Base-by-base conservation (phyloP, 805 yeast species). In the Clavispora carvajalis region DNA sequence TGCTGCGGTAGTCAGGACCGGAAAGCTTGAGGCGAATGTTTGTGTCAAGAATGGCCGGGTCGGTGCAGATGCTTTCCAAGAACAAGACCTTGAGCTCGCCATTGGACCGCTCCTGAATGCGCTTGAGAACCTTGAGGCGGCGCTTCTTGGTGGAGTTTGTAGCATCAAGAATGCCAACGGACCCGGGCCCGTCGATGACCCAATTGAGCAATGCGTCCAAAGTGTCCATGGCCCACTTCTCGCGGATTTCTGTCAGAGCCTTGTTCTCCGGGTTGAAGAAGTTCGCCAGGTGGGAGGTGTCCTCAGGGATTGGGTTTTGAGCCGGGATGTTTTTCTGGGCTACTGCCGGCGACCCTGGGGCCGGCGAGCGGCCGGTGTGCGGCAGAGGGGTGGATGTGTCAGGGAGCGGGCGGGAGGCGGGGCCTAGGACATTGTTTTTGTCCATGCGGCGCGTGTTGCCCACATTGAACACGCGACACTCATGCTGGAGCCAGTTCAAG, bases 151-250 rank as follows among this genome's bases (percentile, higher is more conserved):
- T 85, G 3, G 87, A 79, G 55, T 85, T 85, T 1, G 95, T 85
- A 1, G 93, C 93, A 62, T 85, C 95, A 58, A 85, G 84, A 8
- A 91, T 87, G 2, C 97, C 99, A 7, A 91, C 96, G 5, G 90
- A 80, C 2, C 98, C 98, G 23, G 81, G 78, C 0, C 88, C 95
- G 11, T 77, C 73, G 36, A 89, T 59, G 4, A 93, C 74, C 62
- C 86, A 90, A 51, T 90, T 91, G 25, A 91, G 67, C 40, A 91
- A 63, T 53, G 83, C 85, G 45, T 88, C 91, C 42, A 91, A 66
- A 0, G 99, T 91, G 48, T 91, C 95, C 79, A 84, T 81, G 0
- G 99, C 99, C 98, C 98, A 93, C 59, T 84, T 77, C 55, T 91
- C 97, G 45, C 98, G 76, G 34, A 88, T 66, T 23, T 72, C 68